Evolutionary conservation across 2,329 filamentous ascomycete genomes (phyloP).

Genomic region (Colletotrichum salicis): DNA sequence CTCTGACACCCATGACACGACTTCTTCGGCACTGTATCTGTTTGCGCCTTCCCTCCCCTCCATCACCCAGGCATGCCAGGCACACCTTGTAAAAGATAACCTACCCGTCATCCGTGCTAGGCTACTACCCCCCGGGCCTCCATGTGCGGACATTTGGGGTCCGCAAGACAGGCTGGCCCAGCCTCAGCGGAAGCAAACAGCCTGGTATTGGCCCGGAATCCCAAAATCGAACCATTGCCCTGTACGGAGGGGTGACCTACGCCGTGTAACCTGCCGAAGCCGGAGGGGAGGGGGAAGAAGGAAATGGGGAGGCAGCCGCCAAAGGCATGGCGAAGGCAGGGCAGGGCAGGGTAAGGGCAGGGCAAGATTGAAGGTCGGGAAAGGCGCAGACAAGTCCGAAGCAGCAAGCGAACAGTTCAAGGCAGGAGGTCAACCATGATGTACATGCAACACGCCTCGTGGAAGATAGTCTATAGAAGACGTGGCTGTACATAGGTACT

Average conservation of each 20-base stretch:
- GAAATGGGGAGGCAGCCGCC: no score
- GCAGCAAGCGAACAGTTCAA: neutral
- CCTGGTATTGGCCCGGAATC: neutral
- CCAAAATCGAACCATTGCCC: constrained; percentile 2
- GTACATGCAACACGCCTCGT: neutral
- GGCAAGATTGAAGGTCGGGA: neutral
- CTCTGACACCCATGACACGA: neutral
- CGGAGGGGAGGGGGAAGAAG: neutral
- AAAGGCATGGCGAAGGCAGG: constrained; percentile 6
- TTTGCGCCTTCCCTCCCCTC: neutral
- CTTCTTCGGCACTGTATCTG: neutral
- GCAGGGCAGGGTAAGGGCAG: neutral
- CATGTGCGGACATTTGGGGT: neutral
- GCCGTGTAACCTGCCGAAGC: neutral
- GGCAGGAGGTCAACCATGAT: neutral
- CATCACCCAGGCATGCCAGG: no score
- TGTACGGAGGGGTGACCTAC: constrained; percentile 3
- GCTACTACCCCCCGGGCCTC: neutral
- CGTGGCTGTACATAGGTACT: constrained; percentile 7
- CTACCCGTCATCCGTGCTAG: neutral
- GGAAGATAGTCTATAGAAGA: neutral
- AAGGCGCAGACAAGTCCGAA: neutral
- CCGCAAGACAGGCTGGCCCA: neutral
- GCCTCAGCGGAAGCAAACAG: neutral
- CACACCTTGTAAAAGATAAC: no score